phyloP scores from a whole-genome alignment of 805 yeast species.

The Barnettozyma wickerhamii region DNA sequence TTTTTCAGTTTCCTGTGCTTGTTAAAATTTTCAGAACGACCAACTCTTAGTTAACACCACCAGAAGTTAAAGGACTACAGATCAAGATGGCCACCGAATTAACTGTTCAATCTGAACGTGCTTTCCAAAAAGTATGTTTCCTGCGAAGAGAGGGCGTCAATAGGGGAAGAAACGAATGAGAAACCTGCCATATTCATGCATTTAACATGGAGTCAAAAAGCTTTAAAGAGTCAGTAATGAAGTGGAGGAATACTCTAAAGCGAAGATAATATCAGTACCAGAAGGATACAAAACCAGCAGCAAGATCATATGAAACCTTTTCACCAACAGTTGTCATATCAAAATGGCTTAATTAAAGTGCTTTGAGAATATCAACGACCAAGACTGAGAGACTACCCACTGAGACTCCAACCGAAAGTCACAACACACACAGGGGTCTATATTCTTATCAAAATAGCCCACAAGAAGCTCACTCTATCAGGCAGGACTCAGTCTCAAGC shows the following conservation, averaged over 20 bases:
- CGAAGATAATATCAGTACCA: background rate
- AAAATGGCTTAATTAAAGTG: too few species aligned
- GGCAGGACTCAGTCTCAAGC: too few species aligned
- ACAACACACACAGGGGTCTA: too few species aligned
- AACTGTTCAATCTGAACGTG: slow-evolving; percentile 99
- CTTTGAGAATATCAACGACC: too few species aligned
- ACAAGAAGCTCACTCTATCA: too few species aligned
- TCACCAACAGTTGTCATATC: too few species aligned
- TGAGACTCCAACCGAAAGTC: too few species aligned
- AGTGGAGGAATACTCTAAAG: background rate
- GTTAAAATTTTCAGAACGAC: slow-evolving; percentile 9
- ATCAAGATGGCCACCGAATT: slow-evolving; percentile 96
- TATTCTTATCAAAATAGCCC: too few species aligned
- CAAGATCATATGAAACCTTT: too few species aligned
- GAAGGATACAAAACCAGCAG: background rate
- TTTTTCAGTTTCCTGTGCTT: slow-evolving; percentile 2
- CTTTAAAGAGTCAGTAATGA: background rate
- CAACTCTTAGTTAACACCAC: background rate
- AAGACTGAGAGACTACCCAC: too few species aligned
- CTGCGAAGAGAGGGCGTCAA: background rate
- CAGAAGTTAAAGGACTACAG: slow-evolving; percentile 6
- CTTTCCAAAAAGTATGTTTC: slow-evolving; percentile 97
- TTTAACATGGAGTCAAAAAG: too few species aligned
- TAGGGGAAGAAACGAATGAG: background rate
- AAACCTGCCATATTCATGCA: background rate